phyloP scores from a whole-genome alignment of 306 rosid species.

The Sophora flavescens region DNA sequence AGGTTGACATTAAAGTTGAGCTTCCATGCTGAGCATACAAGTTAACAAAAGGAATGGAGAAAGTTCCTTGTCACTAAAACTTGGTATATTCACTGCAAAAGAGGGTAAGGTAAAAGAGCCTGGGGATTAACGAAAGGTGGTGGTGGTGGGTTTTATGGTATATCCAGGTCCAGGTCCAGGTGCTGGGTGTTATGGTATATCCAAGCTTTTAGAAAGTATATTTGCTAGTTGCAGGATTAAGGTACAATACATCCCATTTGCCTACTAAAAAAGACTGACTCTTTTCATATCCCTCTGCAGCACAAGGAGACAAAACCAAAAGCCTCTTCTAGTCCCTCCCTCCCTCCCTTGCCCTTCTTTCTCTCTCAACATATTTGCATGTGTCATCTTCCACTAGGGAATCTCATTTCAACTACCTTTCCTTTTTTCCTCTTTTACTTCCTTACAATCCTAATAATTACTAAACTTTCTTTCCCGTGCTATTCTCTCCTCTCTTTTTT shows the following conservation, averaged over 20 bases:
- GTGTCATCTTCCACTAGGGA: conserved; percentile 88
- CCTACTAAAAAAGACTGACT: conserved; percentile 71
- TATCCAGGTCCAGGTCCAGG: conserved; percentile 39
- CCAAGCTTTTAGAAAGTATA: conserved; percentile 91
- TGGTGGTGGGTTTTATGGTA: conserved; percentile 62
- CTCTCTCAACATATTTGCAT: conserved; percentile 61
- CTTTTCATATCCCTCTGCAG: conserved; percentile 58
- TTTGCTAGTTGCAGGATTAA: conserved; percentile 77
- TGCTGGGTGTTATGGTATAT: conserved; percentile 74
- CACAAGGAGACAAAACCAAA: conserved; percentile 84
- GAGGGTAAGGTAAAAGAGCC: conserved; percentile 50
- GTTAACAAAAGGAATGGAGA: conserved; percentile 55
- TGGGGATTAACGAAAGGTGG: conserved; percentile 90
- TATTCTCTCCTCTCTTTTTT: conserved; percentile 41
- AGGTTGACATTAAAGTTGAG: conserved; percentile 37
- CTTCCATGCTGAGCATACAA: conserved; percentile 36
- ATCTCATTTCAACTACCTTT: conserved; percentile 62
- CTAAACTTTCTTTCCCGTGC: conserved; percentile 64
- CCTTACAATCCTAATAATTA: conserved; percentile 67
- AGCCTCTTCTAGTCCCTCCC: conserved; percentile 69
- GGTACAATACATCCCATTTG: conserved; percentile 89
- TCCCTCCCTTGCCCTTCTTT: conserved; percentile 20
- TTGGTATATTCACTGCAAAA: conserved; percentile 56
- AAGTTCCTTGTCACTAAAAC: conserved; percentile 52
- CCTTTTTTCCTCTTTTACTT: conserved; percentile 64